Base-by-base conservation (phyloP, 2,329 filamentous ascomycete species). In the Alternaria sp. region DNA sequence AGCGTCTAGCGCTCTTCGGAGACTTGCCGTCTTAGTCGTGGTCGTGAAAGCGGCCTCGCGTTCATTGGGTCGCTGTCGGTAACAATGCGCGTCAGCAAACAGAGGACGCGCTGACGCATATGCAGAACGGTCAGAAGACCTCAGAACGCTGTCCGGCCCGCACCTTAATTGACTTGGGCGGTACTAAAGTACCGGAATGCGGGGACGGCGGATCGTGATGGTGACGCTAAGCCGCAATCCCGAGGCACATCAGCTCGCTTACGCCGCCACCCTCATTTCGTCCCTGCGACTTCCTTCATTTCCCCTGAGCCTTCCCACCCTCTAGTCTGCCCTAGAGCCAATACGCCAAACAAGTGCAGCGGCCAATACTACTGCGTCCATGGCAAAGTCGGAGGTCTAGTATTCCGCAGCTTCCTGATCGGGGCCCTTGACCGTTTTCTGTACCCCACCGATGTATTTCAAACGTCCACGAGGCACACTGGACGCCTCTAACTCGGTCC, bases 11-110 rank as follows among this genome's bases (percentile, higher is more conserved):
- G 44, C 19, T n/a, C 56, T 54, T 50, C 56, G 60, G 60, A 30
- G 56, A 12, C 49, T 59, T 62, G 44, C 60, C 56, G 26, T 50
- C 45, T 54, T 55, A 23, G 52, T 59, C 30, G 30, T 59, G 51
- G 59, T 61, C 47, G 44, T 13, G n/a, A 40, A n/a, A 23, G 9
- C 43, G 40, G 30, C 23, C 45, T 25, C 25, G 8, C 51, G 8
- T 45, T 49, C 7, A 65, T 65, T 65, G 63, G 63, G 10, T 59
- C 60, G 49, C 44, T 50, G 63, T 65, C 63, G 63, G 63, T 19
- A 59, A 4, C 2, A 13, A 63, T 25, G 13, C 30, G 21, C 23
- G 49, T 43, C 43, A 50, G 23, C 28, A 30, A 52, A 17, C n/a
- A 25, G 40, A 51, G 40, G 49, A 17, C 32, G 19, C 13, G 12